phyloP scores from a whole-genome alignment of 2,329 filamentous ascomycete species.

The Trichophyton equinum region DNA sequence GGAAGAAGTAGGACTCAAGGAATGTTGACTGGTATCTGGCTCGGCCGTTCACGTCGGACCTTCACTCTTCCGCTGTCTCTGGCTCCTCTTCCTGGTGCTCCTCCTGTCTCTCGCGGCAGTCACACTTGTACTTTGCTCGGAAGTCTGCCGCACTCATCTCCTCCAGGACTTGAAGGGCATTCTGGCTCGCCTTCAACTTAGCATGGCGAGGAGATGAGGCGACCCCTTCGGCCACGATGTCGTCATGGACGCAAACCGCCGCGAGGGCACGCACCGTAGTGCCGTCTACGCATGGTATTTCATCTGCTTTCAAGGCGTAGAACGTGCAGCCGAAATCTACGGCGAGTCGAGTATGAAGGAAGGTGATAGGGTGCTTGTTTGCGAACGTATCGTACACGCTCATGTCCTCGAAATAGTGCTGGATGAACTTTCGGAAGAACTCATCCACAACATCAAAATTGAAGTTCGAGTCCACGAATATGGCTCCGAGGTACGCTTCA shows the following conservation, averaged over 20 bases:
- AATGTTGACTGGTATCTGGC: too few relatives aligned
- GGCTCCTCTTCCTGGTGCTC: background rate
- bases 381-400: constrained; percentile 75
- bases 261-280: constrained; percentile 45
- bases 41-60: too few relatives aligned
- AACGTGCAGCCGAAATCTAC: constrained; percentile 53
- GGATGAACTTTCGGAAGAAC: constrained; percentile 67
- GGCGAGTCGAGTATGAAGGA: constrained; percentile 52
- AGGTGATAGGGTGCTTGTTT: constrained; percentile 71
- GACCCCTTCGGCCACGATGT: constrained; percentile 49
- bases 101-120: constrained; percentile 37
- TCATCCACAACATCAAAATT: constrained; percentile 57
- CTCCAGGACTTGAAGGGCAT: constrained; percentile 32
- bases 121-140: constrained; percentile 47
- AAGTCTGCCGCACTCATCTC: constrained; percentile 47
- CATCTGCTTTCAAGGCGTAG: constrained; percentile 38
- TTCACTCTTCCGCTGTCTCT: background rate
- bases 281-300: constrained; percentile 36
- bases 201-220: constrained; percentile 59
- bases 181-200: constrained; percentile 44
- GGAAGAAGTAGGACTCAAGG: background rate
- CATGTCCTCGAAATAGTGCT: constrained; percentile 76
- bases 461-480: constrained; percentile 83
- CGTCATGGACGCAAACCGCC: constrained; percentile 63
- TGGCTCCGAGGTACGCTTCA: constrained; percentile 76